Conservation (phyloP, 75 land plant species). For the Isoetes taiwanensis region DNA sequence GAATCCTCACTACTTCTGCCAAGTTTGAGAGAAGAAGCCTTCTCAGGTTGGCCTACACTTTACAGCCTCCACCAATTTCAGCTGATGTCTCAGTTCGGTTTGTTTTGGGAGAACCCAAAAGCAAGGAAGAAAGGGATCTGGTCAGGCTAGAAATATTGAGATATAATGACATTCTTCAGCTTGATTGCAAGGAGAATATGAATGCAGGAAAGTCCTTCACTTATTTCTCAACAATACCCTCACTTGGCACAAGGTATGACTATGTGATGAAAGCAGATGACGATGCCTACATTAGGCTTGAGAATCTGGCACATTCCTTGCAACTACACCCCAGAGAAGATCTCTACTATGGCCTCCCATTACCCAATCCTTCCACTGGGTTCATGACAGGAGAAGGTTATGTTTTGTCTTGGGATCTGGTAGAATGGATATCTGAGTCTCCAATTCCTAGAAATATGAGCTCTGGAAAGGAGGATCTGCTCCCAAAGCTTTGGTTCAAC, state of each 20-base stretch:
- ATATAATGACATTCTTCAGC: conserved; percentile 38
- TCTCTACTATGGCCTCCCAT: conserved; percentile 67
- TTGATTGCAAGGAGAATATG: conserved; percentile 61
- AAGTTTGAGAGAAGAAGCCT: conserved; percentile 38
- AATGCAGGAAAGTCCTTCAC: conserved; percentile 67
- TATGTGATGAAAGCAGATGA: conserved; percentile 85
- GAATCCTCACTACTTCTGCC: conserved; percentile 36
- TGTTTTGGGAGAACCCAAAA: conserved; percentile 42
- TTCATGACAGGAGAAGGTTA: conserved; percentile 91
- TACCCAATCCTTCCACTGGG: conserved; percentile 33
- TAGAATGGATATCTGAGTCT: conserved; percentile 49
- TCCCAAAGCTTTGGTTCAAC: conserved; percentile 43
- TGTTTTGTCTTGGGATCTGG: conserved; percentile 70
- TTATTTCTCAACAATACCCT: conserved; percentile 53
- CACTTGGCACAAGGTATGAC: conserved; percentile 27
- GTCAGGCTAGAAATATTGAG: conserved; percentile 40
- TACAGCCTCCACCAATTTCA: conserved; percentile 14
- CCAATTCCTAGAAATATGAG: conserved; percentile 25
- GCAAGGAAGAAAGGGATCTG: conserved; percentile 22
- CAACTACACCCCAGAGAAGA: conserved; percentile 39
- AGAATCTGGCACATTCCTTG: conserved; percentile 32
- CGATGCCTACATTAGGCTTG: conserved; percentile 41
- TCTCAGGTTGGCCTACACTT: conserved; percentile 40
- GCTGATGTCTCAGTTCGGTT: conserved; percentile 36
- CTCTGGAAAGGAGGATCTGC: conserved; percentile 50